Evolutionary conservation across 2,329 filamentous ascomycete genomes (phyloP), one percentile per base, ranked within the genome.

Genomic region (Monosporascus sp.): DNA sequence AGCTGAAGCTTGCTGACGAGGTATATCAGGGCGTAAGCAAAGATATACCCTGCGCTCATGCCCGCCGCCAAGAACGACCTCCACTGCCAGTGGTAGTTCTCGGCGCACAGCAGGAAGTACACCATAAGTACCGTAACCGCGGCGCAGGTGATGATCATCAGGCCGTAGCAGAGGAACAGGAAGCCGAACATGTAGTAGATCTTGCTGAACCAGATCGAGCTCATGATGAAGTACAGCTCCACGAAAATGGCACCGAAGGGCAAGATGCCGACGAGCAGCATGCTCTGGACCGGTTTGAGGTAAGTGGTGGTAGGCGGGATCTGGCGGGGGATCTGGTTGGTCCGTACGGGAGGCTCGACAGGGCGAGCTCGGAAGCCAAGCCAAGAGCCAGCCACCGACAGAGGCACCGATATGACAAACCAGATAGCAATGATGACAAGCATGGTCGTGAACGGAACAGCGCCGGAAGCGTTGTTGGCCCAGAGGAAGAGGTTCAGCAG

Each of bases 141-240:
- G 0, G 93, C 93, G 54, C 88, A 91, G 1, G 94, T 97, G 63
- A 96, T 88, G 62, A 97, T 90, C 91, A 99, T 97, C 48, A 99
- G 82, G 11, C 89, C 92, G 67, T 96, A 99, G 79, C 92, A 97
- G 52, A 99, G 81, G 79, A 99, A 99, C 37, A 99, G 77, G 80
- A 99, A 99, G 22, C 94, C 94, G 65, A 99, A 99, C 94, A 99
- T 99, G 81, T 99, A 99, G 79, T 99, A 99, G 60, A 99, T 94
- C 73, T 94, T 90, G 76, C 87, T 93, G 73, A 95, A 96, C 94
- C 94, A 99, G 68, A 99, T 93, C 25, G 90, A 96, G 74, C 87
- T 96, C 90, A 99, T 96, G 76, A 99, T 97, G 73, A 97, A 97
- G 80, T 96, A 97, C 2, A 99, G 84, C 74, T 99, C 94, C 47